Base-by-base conservation (phyloP, 306 rosid species). In the Abrus pulchellus region DNA sequence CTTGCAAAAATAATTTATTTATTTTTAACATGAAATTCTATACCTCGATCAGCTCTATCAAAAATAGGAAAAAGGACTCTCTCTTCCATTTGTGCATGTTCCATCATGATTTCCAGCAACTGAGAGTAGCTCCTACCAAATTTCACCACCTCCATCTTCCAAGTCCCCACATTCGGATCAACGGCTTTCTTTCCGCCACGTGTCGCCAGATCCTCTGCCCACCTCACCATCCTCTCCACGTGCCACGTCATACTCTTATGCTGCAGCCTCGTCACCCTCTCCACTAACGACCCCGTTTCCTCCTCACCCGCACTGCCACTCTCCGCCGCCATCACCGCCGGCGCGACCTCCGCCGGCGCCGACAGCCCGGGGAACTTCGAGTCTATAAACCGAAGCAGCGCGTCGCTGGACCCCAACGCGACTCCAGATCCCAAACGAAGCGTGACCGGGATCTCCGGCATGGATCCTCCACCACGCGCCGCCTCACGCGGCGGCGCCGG, bases 1-100 rank as follows among this genome's bases (percentile, higher is more conserved):
- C 29, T 36, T n/a, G 48, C 69, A n/a, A 34, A 63, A 38, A 63
- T n/a, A 61, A 34, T 36, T 0, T 36, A 36, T 36, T 36, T 55
- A 20, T 54, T 55, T 1, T 55, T 57, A 28, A 28, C 28, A 55
- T 20, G 4, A 36, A 36, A 27, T 28, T 53, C 30, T 8, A 11
- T 62, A 92, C 97, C 94, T 85, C 92, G 89, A 83, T 93, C 97
- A 43, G 90, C 93, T 52, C 8, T 54, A 40, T 93, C 92, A 66
- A 93, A 80, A 75, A 90, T 88, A 27, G 97, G 97, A 74, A 93
- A 93, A 28, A 90, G 81, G 57, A 93, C 85, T 53, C 64, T 86
- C 82, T 93, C 97, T 63, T 93, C 97, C 97, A 93, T 93, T 80
- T 89, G 97, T 9, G 96, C 96, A 67, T 93, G 97, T 49, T 93